Conservation (phyloP, 169 alveolate species). For the Babesia sp. region DNA sequence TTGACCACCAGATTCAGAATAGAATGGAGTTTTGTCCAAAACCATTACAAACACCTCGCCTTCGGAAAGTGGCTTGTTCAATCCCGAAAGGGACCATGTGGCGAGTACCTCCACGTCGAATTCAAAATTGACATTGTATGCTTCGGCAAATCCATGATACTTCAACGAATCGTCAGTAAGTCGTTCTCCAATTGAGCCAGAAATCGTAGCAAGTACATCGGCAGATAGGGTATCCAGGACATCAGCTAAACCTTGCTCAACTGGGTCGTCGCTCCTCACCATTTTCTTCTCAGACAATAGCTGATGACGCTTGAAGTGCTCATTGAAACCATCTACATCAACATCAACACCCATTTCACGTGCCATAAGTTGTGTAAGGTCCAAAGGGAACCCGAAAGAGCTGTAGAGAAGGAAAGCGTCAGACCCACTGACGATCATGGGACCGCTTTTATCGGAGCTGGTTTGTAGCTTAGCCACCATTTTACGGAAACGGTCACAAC, state of each 20-base stretch:
- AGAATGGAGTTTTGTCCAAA: constrained; percentile 84
- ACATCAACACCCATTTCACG: constrained; percentile 81
- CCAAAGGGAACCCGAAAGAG: constrained; percentile 92
- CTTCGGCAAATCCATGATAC: constrained; percentile 38
- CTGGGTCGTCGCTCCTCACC: constrained; percentile 40
- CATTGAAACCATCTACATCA: constrained; percentile 82
- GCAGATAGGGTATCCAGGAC: constrained; percentile 69
- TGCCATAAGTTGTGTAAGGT: constrained; percentile 90
- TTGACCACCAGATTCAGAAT: constrained; percentile 88
- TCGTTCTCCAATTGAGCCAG: constrained; percentile 13
- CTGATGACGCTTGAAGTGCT: constrained; percentile 78
- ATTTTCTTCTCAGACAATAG: constrained; percentile 76
- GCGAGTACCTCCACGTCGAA: constrained; percentile 69
- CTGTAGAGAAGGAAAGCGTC: constrained; percentile 88
- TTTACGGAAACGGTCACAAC: constrained; percentile 78
- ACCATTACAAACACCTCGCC: constrained; percentile 77
- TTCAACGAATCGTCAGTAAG: constrained; percentile 70
- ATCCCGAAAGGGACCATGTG: constrained; percentile 68
- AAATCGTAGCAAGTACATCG: constrained; percentile 69
- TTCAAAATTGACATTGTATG: constrained; percentile 43
- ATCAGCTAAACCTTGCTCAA: constrained; percentile 49
- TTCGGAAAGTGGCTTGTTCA: constrained; percentile 17
- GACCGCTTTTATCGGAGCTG: constrained; percentile 26
- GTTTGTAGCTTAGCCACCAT: constrained; percentile 45
- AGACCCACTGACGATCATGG: constrained; percentile 67